phyloP scores from a whole-genome alignment of 805 yeast species.

The Lipomyces anomalus region DNA sequence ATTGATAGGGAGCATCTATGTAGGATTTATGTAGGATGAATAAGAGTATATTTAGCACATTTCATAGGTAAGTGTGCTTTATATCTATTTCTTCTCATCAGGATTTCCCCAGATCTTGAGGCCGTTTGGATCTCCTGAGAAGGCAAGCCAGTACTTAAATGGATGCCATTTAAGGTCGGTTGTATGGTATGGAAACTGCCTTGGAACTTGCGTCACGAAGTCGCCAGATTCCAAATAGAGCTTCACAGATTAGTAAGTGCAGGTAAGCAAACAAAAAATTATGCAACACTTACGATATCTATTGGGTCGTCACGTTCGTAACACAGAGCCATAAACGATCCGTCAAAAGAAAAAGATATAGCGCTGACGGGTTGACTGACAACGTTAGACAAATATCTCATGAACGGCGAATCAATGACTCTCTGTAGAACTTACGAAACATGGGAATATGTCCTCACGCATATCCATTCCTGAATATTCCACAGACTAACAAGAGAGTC shows the following conservation, averaged over 20 bases:
- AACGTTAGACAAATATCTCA: conserved; percentile 13
- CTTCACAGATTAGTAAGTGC: conserved; percentile 2
- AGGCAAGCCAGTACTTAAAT: conserved; percentile 26
- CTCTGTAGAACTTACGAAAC: conserved; percentile 36
- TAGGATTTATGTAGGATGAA: too few relatives aligned
- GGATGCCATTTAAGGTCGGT: conserved; percentile 36
- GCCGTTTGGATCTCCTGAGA: conserved; percentile 29
- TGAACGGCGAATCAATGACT: too few relatives aligned
- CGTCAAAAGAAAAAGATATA: conserved; percentile 43
- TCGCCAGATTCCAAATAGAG: conserved; percentile 32
- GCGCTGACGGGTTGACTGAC: conserved; percentile 9
- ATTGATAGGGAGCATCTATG: too few relatives aligned
- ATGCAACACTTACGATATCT: conserved; percentile 32
- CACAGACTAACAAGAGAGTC: conserved; percentile 54
- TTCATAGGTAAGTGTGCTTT: too few relatives aligned
- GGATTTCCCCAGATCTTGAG: conserved; percentile 10
- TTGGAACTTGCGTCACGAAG: conserved; percentile 20
- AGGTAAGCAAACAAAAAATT: background rate
- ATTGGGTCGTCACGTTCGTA: conserved; percentile 41
- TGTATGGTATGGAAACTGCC: conserved; percentile 19
- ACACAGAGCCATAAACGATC: conserved; percentile 42
- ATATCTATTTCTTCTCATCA: background rate
- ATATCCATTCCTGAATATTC: conserved; percentile 40
- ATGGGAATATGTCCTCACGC: conserved; percentile 37
- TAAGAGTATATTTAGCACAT: too few relatives aligned